Base-by-base conservation (phyloP, 2,329 filamentous ascomycete genomes). In the Sphaerulina musiva region DNA sequence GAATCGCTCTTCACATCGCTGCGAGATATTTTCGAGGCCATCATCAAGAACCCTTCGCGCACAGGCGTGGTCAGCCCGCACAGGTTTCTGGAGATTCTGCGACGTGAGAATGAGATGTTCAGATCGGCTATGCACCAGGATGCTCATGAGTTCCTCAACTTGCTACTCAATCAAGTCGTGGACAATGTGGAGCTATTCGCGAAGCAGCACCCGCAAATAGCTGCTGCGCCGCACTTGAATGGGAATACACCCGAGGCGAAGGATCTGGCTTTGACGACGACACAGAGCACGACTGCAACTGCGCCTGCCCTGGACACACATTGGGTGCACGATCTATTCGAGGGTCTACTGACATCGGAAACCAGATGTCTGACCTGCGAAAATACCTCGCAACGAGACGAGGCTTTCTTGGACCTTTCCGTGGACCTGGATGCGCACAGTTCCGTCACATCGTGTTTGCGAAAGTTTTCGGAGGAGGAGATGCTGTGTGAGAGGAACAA, bases 401-500 rank as follows among this genome's bases (percentile, higher is more conserved):
- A 98, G 73, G 89, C 90, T 0, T 98, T 98, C 67, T 76, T 98
- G 47, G 93, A 98, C 71, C 76, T 98, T 17, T 97, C 93, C 0
- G 95, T 98, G 52, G 93, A 98, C 71, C 76, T 98, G 10, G 90
- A 95, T 62, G 86, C 96, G 66, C 90, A 97, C 69, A 91, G 91
- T 0, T 98, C 93, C 0, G 93, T 98, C 3, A 97, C 93, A 2
- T 92, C 93, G 26, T 98, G 93, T 69, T 74, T 98, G 60, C 82
- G 89, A 55, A 95, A 96, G 66, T 98, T 98, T 66, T 98, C 93
- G 0, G 90, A 93, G 44, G 93, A 97, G 66, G 93, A 98, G 72
- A 96, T 97, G 89, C 80, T 98, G 54, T 97, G 93, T 68, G 93
- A 98, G 74, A 82, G 91, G 57, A 97, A 98, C 76, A 98, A 98